Conservation (phyloP, 331 rosid species). For the Telfairia occidentalis region DNA sequence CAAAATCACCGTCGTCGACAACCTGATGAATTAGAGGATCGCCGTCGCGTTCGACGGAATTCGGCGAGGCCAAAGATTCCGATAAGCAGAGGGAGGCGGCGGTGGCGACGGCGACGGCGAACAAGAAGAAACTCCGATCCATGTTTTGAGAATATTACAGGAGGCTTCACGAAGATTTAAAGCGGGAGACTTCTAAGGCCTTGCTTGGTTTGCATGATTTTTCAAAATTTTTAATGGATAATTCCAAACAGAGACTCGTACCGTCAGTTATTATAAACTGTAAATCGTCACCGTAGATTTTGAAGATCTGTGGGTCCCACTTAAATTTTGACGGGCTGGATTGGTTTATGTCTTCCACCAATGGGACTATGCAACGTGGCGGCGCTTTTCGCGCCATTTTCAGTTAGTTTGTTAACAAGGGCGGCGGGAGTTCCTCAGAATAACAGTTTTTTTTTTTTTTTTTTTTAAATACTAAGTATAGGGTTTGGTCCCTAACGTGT, state of each 20-base stretch:
- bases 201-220: background rate
- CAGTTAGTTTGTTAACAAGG: background rate
- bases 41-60: conserved; percentile 3
- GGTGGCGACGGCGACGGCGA: conserved; percentile 16
- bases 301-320: background rate
- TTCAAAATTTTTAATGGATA: too few species aligned
- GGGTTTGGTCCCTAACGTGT: background rate
- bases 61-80: conserved; percentile 3
- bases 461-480: too few species aligned
- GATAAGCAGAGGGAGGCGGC: conserved; percentile 24
- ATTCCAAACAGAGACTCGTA: background rate
- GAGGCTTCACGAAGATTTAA: background rate
- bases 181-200: background rate
- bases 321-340: background rate
- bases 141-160: conserved; percentile 2
- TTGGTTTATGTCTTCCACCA: background rate
- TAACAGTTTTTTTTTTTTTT: too few species aligned
- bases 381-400: background rate
- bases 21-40: conserved; percentile 61
- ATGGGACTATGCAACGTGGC: background rate
- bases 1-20: conserved; percentile 26
- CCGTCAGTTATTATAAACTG: background rate
- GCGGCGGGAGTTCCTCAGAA: background rate
- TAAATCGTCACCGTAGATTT: background rate
- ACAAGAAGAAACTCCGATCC: conserved; percentile 20